Evolutionary conservation across 2,329 filamentous ascomycete species (phyloP), one percentile per base, ranked within the genome.

Genomic region (Ilyonectria mors-panacis): DNA sequence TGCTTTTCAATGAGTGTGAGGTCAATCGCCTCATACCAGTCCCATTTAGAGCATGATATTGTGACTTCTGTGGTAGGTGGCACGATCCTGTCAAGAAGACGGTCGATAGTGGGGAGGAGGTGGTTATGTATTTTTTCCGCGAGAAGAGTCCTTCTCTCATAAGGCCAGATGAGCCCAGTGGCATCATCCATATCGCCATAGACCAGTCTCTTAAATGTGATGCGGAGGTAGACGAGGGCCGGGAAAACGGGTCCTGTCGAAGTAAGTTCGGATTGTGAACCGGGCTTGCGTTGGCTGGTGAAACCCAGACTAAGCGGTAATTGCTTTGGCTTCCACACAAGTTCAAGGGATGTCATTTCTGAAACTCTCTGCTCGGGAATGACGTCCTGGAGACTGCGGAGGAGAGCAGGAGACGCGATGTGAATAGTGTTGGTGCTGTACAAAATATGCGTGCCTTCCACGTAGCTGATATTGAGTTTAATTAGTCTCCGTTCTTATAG

Each of bases 351-450:
- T 1, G 56, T 54, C n/a, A 74, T 62, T 6, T 57, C 53, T n/a
- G 65, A 63, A 5, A 74, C 47, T 10, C 64, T 48, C 26, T 69
- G 63, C 6, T 42, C 23, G 1, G 67, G 63, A 7, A 72, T 54
- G 9, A 72, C 58, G 30, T 65, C 59, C 19, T 70, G 65, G 17
- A 74, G 60, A 51, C 64, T 60, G 50, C 66, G 59, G 6, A 70
- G 68, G 13, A 73, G 64, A 12, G 65, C 55, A 2, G 69, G 63
- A 10, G 70, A 66, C 2, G 45, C 48, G 17, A 79, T 72, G 63
- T 74, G 70, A 19, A 78, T 71, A 6, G 67, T 70, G 63, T 78
- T 79, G 10, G 76, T 74, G 26, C 67, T 28, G 55, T 78, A 79
- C 8, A 79, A 63, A 19, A 77, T 69, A 19, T 73, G 66, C 13